A percentile compares a stretch with the other conserved stretches of the same genome.
Conservation (phyloP, 352 stramenopile genomes). For the Phytophthora kernoviae region DNA sequence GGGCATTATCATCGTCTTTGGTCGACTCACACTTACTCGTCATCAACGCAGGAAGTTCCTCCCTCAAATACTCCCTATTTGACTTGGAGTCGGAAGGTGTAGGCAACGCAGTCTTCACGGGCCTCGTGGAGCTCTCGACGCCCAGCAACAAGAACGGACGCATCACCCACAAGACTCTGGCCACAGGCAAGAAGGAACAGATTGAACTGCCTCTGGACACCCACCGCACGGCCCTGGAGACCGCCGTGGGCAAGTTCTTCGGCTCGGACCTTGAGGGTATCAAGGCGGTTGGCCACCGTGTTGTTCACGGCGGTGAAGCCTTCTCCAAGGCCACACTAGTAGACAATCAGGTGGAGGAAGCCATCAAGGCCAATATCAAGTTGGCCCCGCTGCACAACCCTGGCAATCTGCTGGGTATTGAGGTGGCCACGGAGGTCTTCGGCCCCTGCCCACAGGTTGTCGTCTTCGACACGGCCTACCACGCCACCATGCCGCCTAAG, state of each 20-base stretch:
- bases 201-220: slow-evolving; percentile 53
- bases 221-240: slow-evolving; percentile 67
- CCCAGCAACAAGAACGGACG: slow-evolving; percentile 57
- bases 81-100: slow-evolving; percentile 42
- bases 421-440: slow-evolving; percentile 80
- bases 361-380: slow-evolving; percentile 63
- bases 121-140: slow-evolving; percentile 80
- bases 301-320: slow-evolving; percentile 88
- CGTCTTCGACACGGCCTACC: slow-evolving; percentile 93
- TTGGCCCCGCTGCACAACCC: slow-evolving; percentile 90
- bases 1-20: slow-evolving; percentile 33
- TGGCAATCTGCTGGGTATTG: slow-evolving; percentile 84
- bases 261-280: slow-evolving; percentile 57
- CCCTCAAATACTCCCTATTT: slow-evolving; percentile 90
- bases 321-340: slow-evolving; percentile 70
- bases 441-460: slow-evolving; percentile 71
- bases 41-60: slow-evolving; percentile 82
- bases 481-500: slow-evolving; percentile 82
- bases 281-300: slow-evolving; percentile 81
- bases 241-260: slow-evolving; percentile 67
- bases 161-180: slow-evolving; percentile 72
- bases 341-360: slow-evolving; percentile 51
- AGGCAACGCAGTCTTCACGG: slow-evolving; percentile 64
- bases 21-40: slow-evolving; percentile 53
- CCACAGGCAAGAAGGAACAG: slow-evolving; percentile 53